Conservation (phyloP, 371 early-diverging fungal genomes). For the Synchytrium microbalum region DNA sequence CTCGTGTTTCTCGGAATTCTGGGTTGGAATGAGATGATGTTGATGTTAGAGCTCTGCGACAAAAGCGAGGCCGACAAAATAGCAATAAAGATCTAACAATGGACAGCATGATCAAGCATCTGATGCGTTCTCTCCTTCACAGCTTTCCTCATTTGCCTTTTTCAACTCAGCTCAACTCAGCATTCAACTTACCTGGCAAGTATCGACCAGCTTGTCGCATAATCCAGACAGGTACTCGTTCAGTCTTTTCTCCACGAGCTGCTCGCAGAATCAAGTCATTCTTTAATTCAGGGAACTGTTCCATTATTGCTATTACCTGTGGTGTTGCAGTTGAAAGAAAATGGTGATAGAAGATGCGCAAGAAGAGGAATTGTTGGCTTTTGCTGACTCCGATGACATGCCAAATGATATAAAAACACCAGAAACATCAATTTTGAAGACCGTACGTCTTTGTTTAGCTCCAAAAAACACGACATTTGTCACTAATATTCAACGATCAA, state of each 20-base stretch:
- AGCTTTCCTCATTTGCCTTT: no score
- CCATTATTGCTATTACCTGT: not conserved
- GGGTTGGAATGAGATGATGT: not conserved
- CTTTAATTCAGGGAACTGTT: constrained; percentile 68
- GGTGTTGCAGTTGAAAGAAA: not conserved
- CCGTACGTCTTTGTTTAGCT: not conserved
- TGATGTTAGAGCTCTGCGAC: not conserved
- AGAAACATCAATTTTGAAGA: constrained; percentile 3
- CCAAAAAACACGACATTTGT: not conserved
- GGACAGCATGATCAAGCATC: no score
- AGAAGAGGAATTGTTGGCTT: constrained; percentile 7
- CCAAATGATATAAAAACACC: constrained; percentile 3
- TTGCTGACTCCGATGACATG: constrained; percentile 11
- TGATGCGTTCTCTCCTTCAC: no score
- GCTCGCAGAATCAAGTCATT: constrained; percentile 88
- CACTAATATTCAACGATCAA: not conserved
- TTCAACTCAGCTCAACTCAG: constrained; percentile 6
- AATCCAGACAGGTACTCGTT: constrained; percentile 93
- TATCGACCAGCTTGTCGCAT: constrained; percentile 98
- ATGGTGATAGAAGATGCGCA: not conserved
- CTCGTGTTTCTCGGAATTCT: constrained; percentile 85
- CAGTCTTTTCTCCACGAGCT: constrained; percentile 77
- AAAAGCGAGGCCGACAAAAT: constrained; percentile 1
- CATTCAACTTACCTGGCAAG: constrained; percentile 65
- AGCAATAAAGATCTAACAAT: not conserved